Base-by-base conservation (phyloP, 2,329 filamentous ascomycete genomes). In the Fusarium sp. region DNA sequence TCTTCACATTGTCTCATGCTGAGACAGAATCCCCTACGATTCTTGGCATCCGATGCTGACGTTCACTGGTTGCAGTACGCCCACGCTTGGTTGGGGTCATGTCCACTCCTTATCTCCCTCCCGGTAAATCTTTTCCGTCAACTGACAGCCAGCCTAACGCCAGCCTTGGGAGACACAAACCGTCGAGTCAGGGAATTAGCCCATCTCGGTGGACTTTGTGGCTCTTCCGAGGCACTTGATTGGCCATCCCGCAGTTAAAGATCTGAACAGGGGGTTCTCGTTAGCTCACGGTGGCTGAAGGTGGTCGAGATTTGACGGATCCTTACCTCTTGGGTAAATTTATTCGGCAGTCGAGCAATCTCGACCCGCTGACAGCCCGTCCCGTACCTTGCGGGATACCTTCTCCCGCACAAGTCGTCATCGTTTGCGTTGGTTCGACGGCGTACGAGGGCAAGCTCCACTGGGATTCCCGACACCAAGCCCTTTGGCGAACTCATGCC, bases 81-180 rank as follows among this genome's bases (percentile, higher is more conserved):
- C 48, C 45, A 56, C 52, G 25, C 62, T 35, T n/a, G 54, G 39
- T 25, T 45, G 41, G 52, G 39, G 50, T 57, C 32, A 34, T 48
- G 52, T 13, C 37, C 63, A 64, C 61, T 25, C 27, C 39, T 64
- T 62, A 70, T 63, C 66, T 64, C 56, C 37, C 25, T n/a, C 23
- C 45, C 73, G 73, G 73, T 59, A 60, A 75, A 73, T 41, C 41
- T 73, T 71, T 75, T 67, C 73, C 73, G 66, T 25, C 39, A 32
- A 39, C 20, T 41, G n/a, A 41, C 41, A n/a, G 34, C 37, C 23
- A 45, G 58, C 50, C 34, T 64, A 23, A 56, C 32, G 62, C 23
- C 37, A 52, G 65, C 48, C 61, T 65, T 48, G 45, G 45, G 45
- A 43, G 30, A 27, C 65, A 20, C 58, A 23, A 23, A 32, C 13